phyloP scores from a whole-genome alignment of 1,284 basidiomycete genomes.

The Pseudozyma thailandica region DNA sequence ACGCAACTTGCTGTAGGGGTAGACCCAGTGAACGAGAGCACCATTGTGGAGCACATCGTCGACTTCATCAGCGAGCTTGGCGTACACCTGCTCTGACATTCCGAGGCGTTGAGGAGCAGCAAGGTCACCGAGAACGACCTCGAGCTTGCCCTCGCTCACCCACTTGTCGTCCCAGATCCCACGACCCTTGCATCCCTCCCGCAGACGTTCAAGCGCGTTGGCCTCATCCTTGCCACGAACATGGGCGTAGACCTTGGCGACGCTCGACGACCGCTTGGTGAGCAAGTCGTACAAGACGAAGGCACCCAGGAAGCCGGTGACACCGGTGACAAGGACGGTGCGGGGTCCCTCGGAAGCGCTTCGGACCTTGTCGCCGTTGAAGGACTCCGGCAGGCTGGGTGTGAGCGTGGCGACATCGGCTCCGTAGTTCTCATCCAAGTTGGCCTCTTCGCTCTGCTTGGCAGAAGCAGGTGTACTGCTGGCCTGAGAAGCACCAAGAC shows the following conservation, averaged over 20 bases:
- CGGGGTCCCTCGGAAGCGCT: slow-evolving; percentile 65
- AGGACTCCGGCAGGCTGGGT: slow-evolving; percentile 62
- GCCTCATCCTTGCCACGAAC: slow-evolving; percentile 79
- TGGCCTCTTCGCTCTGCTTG: slow-evolving; percentile 57
- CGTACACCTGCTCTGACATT: slow-evolving; percentile 77
- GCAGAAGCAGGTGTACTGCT: slow-evolving; percentile 6
- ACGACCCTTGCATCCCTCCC: slow-evolving; percentile 81
- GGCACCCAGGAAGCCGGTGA: slow-evolving; percentile 95
- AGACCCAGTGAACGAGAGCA: slow-evolving; percentile 98
- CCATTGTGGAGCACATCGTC: slow-evolving; percentile 95
- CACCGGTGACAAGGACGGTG: slow-evolving; percentile 93
- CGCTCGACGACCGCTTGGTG: slow-evolving; percentile 72
- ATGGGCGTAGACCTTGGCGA: slow-evolving; percentile 89
- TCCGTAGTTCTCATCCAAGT: slow-evolving; percentile 75
- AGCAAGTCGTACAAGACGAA: slow-evolving; percentile 89
- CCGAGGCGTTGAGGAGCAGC: slow-evolving; percentile 79
- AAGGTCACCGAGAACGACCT: slow-evolving; percentile 90
- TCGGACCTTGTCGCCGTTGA: slow-evolving; percentile 38
- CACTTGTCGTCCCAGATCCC: slow-evolving; percentile 94
- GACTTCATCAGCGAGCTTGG: slow-evolving; percentile 77
- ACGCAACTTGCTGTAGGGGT: slow-evolving; percentile 93
- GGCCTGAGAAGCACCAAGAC: slow-evolving; percentile 72
- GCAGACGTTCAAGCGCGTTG: slow-evolving; percentile 78
- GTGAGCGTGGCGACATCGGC: slow-evolving; percentile 80
- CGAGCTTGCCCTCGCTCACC: slow-evolving; percentile 77